Percentiles rank a stretch among this genome's conserved stretches.
Conservation (phyloP, 371 early-diverging fungal genomes). For the Apophysomyces ossiformis region DNA sequence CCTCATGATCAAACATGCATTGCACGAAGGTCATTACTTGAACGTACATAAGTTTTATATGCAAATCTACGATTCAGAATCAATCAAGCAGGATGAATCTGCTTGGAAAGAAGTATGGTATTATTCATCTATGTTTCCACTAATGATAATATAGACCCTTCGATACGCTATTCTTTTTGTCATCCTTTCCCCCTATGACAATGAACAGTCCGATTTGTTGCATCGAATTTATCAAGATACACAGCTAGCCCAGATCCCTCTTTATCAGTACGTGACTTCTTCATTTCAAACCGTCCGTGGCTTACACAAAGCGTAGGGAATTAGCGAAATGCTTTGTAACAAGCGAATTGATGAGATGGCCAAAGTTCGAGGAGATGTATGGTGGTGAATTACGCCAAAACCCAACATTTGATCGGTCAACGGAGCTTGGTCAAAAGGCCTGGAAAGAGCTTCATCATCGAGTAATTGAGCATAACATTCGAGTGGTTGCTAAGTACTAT, state of each 20-base stretch:
- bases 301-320: slow-evolving; percentile 51
- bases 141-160: slow-evolving; percentile 49
- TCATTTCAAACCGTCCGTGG: background rate
- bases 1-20: slow-evolving; percentile 92
- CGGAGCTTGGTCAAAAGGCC: slow-evolving; percentile 80
- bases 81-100: slow-evolving; percentile 78
- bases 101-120: slow-evolving; percentile 74
- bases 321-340: slow-evolving; percentile 90
- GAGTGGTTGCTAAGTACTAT: slow-evolving; percentile 96
- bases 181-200: slow-evolving; percentile 90
- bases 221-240: slow-evolving; percentile 83
- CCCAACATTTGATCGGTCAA: slow-evolving; percentile 70
- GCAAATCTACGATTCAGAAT: slow-evolving; percentile 85
- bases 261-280: slow-evolving; percentile 61
- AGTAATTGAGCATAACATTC: slow-evolving; percentile 97
- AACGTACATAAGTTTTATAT: slow-evolving; percentile 91
- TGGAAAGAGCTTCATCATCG: slow-evolving; percentile 89
- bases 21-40: slow-evolving; percentile 90
- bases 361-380: slow-evolving; percentile 86
- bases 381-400: slow-evolving; percentile 73
- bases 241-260: slow-evolving; percentile 73
- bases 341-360: slow-evolving; percentile 93
- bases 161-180: slow-evolving; percentile 84
- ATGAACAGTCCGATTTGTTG: slow-evolving; percentile 94
- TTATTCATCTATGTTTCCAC: background rate